Conservation (phyloP, 768 basidiomycete species). For the Russula lepida region DNA sequence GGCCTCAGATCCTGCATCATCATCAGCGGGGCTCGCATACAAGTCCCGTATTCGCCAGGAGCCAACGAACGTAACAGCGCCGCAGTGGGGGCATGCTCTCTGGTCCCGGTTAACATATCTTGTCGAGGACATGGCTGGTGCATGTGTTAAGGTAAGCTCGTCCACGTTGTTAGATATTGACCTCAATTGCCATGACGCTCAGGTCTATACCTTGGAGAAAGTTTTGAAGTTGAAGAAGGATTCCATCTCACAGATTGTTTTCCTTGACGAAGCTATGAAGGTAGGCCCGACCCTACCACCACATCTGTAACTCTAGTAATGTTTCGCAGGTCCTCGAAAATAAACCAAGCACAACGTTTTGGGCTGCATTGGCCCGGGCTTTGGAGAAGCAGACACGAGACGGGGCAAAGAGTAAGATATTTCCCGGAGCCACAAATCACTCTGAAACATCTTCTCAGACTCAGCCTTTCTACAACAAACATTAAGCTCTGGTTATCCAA, state of each 20-base stretch:
- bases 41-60: constrained; percentile 84
- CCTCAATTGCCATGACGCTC: neutral
- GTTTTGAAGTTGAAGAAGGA: constrained; percentile 88
- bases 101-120: constrained; percentile 78
- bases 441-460: constrained; percentile 35
- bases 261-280: constrained; percentile 92
- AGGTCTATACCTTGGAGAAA: constrained; percentile 95
- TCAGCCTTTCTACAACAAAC: constrained; percentile 91
- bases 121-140: constrained; percentile 81
- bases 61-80: constrained; percentile 79
- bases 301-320: neutral
- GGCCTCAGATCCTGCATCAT: constrained; percentile 22
- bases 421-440: neutral
- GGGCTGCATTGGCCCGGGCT: constrained; percentile 71
- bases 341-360: constrained; percentile 87
- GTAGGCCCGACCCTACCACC: constrained; percentile 33
- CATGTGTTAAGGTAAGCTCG: constrained; percentile 71
- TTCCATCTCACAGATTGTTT: constrained; percentile 60
- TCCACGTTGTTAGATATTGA: neutral
- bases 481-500: constrained; percentile 78
- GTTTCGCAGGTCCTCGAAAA: constrained; percentile 65
- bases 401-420: constrained; percentile 58
- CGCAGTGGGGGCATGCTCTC: constrained; percentile 75
- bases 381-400: constrained; percentile 81
- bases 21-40: constrained; percentile 45